Base-by-base conservation (phyloP, 2,329 filamentous ascomycete species). In the Exophiala viscosa region DNA sequence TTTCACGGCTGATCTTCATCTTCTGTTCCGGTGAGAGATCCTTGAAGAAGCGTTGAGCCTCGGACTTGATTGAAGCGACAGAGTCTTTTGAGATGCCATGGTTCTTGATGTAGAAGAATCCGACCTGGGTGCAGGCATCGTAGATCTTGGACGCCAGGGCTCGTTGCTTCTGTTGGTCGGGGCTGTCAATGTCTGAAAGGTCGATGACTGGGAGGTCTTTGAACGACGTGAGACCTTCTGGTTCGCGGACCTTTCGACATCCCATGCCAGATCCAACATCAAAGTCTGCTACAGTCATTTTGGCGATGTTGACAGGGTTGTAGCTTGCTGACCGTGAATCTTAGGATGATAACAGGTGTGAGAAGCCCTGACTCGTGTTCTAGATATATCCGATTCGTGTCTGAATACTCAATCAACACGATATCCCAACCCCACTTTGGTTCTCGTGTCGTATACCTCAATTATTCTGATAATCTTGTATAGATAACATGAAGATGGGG, bases 71-170 rank as follows among this genome's bases (percentile, higher is more conserved):
- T 3, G 28, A 14, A 14, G 39, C 33, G 20, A 59, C 53, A 3
- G 42, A 48, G 2, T 60, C 28, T 34, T 59, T 42, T 6, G 54
- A 53, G 14, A 62, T 51, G 11, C 53, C 59, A 49, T 61, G 59
- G 48, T 58, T 51, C 28, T 54, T 57, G 45, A 62, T 43, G 43
- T 62, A 61, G 39, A 62, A 61, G 46, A 61, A 60, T 3, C 58
- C 59, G n/a, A 59, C 44, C 6, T 48, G 43, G 10, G 46, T 56
- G 17, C 49, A 56, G 14, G 54, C 54, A 23, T 57, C 51, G 8
- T 28, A 31, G 17, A 42, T 31, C 6, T 42, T 14, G 9, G 5
- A 13, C 3, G 40, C 40, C 10, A 42, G 10, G n/a, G 9, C 18
- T 13, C 23, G 9, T 14, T 3, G 40, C 9, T 13, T 31, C 3